These are phyloP conservation scores for Boletus patriciae DNA, from an alignment of 768 basidiomycete genomes.

Conservation along the genomic window DNA sequence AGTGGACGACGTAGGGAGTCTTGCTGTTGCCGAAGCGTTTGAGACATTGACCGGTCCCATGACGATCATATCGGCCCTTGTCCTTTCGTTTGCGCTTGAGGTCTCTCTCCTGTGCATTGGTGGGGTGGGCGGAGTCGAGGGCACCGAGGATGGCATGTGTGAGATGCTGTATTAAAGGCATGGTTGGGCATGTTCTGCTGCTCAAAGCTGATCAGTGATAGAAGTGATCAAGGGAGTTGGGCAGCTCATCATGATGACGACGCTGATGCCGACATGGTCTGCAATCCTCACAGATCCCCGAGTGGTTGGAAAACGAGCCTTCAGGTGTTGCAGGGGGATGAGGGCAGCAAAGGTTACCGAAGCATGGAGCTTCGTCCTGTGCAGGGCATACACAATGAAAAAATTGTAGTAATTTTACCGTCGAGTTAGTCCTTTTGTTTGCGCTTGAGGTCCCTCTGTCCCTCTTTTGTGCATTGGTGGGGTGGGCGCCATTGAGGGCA, in stretches of 20 bases:
- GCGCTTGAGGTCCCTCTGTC: too few species aligned
- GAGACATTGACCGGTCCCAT: constrained; percentile 93
- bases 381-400: constrained; percentile 67
- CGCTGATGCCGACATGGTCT: too few species aligned
- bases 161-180: constrained; percentile 91
- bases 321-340: constrained; percentile 61
- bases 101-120: constrained; percentile 65
- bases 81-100: constrained; percentile 81
- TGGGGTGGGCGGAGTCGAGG: constrained; percentile 64
- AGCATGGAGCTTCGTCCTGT: constrained; percentile 61
- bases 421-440: too few species aligned
- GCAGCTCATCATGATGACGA: too few species aligned
- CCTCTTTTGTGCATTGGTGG: too few species aligned
- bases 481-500: too few species aligned
- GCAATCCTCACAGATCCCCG: too few species aligned
- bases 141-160: constrained; percentile 91
- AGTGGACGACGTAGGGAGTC: constrained; percentile 92
- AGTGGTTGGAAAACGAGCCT: constrained; percentile 73
- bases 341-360: constrained; percentile 45
- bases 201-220: constrained; percentile 45
- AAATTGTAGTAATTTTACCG: constrained; percentile 45
- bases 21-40: constrained; percentile 98
- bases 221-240: too few species aligned
- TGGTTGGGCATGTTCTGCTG: constrained; percentile 95
- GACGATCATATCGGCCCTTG: too few species aligned